phyloP scores from a whole-genome alignment of 805 yeast genomes.

The Isabelozyma pseudorhagii region DNA sequence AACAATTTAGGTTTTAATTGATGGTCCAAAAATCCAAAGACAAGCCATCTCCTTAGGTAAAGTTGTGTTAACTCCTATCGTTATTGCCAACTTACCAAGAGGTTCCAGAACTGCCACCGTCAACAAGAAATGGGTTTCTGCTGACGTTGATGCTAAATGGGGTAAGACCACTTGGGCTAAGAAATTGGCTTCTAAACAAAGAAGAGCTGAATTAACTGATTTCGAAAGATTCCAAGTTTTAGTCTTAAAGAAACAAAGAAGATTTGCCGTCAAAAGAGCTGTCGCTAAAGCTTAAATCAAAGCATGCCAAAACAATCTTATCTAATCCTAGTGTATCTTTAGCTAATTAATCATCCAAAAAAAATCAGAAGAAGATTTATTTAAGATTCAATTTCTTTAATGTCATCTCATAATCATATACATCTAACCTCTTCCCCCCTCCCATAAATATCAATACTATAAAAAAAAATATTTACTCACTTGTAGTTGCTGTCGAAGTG shows the following conservation, averaged over 20 bases:
- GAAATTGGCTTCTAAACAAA: slow-evolving; percentile 93
- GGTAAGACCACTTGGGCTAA: slow-evolving; percentile 94
- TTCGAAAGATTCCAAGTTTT: slow-evolving; percentile 99
- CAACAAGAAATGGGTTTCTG: slow-evolving; percentile 89
- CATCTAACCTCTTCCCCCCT: slow-evolving; percentile 2
- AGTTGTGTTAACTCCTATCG: slow-evolving; percentile 90
- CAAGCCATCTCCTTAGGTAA: slow-evolving; percentile 86
- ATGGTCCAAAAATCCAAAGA: slow-evolving; percentile 95
- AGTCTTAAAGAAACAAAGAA: slow-evolving; percentile 96
- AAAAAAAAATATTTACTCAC: background rate
- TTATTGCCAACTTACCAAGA: slow-evolving; percentile 83
- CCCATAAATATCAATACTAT: background rate
- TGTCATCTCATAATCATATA: slow-evolving; percentile 12
- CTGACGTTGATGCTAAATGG: slow-evolving; percentile 89
- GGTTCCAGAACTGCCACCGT: slow-evolving; percentile 87
- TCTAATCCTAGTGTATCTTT: slow-evolving; percentile 23
- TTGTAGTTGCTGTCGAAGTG: background rate
- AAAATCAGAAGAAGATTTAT: slow-evolving; percentile 1
- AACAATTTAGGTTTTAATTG: slow-evolving; percentile 72
- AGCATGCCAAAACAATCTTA: slow-evolving; percentile 5
- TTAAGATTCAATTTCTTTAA: slow-evolving; percentile 8
- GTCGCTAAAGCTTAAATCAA: slow-evolving; percentile 86
- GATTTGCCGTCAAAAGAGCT: slow-evolving; percentile 92
- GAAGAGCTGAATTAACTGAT: slow-evolving; percentile 90
- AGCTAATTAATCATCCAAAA: slow-evolving; percentile 14